These are phyloP conservation scores for Cryphonectria naterciae DNA, from an alignment of 2,329 filamentous ascomycete species.

Conservation along the genomic window DNA sequence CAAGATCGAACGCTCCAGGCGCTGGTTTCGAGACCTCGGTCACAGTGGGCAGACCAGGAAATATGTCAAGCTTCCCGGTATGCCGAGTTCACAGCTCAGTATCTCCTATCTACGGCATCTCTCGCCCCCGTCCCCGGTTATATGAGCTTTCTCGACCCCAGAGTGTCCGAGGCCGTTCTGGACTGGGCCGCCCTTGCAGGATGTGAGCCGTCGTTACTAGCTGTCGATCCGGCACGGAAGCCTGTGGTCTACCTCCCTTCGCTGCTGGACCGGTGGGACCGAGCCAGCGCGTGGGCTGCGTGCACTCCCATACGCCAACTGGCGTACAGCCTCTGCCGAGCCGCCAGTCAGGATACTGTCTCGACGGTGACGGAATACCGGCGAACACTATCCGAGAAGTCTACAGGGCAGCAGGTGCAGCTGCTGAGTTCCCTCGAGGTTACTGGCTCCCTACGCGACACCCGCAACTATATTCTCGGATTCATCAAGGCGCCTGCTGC, in stretches of 20 bases:
- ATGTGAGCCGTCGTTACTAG: not conserved
- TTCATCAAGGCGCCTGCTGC: not conserved
- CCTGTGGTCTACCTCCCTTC: constrained; percentile 45
- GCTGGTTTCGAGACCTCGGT: constrained; percentile 31
- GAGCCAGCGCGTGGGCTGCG: constrained; percentile 45
- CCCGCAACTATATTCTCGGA: constrained; percentile 29
- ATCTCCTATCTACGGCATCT: constrained; percentile 10
- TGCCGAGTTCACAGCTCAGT: constrained; percentile 34
- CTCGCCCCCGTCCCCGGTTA: not conserved
- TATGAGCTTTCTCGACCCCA: constrained; percentile 36
- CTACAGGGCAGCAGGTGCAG: constrained; percentile 39
- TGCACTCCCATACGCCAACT: constrained; percentile 42
- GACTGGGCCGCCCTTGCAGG: constrained; percentile 28
- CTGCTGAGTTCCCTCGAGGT: constrained; percentile 33
- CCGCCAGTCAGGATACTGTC: not conserved
- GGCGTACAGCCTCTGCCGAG: constrained; percentile 40
- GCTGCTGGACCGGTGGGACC: constrained; percentile 44
- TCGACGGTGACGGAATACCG: constrained; percentile 44
- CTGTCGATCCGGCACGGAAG: constrained; percentile 31
- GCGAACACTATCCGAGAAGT: constrained; percentile 38
- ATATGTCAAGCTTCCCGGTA: constrained; percentile 32
- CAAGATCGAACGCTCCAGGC: constrained; percentile 32
- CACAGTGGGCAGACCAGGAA: constrained; percentile 30
- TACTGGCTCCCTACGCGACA: constrained; percentile 31
- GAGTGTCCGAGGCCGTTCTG: constrained; percentile 35